These are phyloP conservation scores for Penicillium occitanis DNA, from an alignment of 2,329 filamentous ascomycete species.

Conservation along the genomic window DNA sequence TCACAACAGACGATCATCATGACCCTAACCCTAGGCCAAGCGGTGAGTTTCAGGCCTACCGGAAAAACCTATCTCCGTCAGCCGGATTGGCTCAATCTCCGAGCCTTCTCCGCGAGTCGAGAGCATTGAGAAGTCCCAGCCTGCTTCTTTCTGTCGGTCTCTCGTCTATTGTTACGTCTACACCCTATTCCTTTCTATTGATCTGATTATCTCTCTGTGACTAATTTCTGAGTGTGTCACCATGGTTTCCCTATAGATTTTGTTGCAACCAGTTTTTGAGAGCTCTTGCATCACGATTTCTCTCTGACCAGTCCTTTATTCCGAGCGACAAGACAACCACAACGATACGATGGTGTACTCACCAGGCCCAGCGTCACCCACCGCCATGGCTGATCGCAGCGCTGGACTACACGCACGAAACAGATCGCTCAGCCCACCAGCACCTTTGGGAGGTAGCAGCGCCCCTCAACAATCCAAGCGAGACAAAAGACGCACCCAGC, in stretches of 20 bases:
- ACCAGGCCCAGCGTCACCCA: slow-evolving; percentile 38
- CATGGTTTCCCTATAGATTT: slow-evolving; percentile 4
- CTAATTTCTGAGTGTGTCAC: neutral
- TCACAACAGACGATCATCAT: neutral
- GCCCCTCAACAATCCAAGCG: slow-evolving; percentile 67
- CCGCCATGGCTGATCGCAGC: slow-evolving; percentile 24
- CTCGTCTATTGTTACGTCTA: neutral
- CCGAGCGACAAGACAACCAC: neutral
- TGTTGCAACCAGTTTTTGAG: neutral
- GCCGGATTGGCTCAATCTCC: slow-evolving; percentile 14
- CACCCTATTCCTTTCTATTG: neutral
- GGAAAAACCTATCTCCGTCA: slow-evolving; percentile 9
- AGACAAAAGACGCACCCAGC: slow-evolving; percentile 82
- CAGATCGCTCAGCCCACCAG: slow-evolving; percentile 35
- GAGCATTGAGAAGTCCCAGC: neutral
- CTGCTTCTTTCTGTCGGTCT: neutral
- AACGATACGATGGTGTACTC: slow-evolving; percentile 40
- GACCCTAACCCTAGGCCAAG: neutral
- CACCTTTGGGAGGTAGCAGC: slow-evolving; percentile 25
- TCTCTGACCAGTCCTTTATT: neutral
- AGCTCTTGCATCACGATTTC: neutral
- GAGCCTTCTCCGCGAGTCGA: slow-evolving; percentile 16
- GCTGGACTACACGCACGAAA: slow-evolving; percentile 28
- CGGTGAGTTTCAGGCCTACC: neutral
- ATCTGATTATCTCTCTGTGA: neutral